A percentile compares a stretch with the other conserved stretches of the same genome.
Evolutionary conservation across 2,329 filamentous ascomycete species (phyloP).

Genomic region (Alternaria alternata): DNA sequence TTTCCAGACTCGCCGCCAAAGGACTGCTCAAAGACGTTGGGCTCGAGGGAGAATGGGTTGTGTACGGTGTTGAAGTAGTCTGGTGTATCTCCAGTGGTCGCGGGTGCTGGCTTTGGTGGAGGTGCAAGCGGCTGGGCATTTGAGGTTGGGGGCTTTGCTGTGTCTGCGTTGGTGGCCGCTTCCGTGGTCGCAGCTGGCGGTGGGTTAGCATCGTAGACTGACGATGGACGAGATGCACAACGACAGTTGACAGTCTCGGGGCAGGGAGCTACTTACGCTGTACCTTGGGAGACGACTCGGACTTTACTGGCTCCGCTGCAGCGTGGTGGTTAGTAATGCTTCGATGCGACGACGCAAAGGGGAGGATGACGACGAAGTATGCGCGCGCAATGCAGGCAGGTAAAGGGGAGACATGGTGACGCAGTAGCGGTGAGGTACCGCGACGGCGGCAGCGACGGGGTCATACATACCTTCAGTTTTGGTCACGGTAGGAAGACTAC

Average conservation of each 20-base stretch:
- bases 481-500: constrained; percentile 39
- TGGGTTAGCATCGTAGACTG: constrained; percentile 26
- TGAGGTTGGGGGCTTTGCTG: constrained; percentile 50
- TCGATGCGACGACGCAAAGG: constrained; percentile 16
- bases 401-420: background rate
- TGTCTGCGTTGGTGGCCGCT: constrained; percentile 28
- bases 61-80: constrained; percentile 62
- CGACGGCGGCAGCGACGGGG: constrained; percentile 6
- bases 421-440: background rate
- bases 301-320: constrained; percentile 36
- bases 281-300: constrained; percentile 32
- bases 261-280: constrained; percentile 33
- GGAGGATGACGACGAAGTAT: constrained; percentile 22
- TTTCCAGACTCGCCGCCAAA: constrained; percentile 64
- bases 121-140: constrained; percentile 60
- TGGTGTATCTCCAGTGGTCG: constrained; percentile 54
- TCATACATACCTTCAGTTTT: constrained; percentile 48
- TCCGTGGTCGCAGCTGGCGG: constrained; percentile 32
- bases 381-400: constrained; percentile 11
- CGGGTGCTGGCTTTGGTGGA: constrained; percentile 57
- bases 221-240: constrained; percentile 4
- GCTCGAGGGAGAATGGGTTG: constrained; percentile 75
- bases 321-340: constrained; percentile 30
- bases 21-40: constrained; percentile 96
- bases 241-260: constrained; percentile 8